Evolutionary conservation across 2,329 filamentous ascomycete species (phyloP).

Genomic region (Trichophyton rubrum): DNA sequence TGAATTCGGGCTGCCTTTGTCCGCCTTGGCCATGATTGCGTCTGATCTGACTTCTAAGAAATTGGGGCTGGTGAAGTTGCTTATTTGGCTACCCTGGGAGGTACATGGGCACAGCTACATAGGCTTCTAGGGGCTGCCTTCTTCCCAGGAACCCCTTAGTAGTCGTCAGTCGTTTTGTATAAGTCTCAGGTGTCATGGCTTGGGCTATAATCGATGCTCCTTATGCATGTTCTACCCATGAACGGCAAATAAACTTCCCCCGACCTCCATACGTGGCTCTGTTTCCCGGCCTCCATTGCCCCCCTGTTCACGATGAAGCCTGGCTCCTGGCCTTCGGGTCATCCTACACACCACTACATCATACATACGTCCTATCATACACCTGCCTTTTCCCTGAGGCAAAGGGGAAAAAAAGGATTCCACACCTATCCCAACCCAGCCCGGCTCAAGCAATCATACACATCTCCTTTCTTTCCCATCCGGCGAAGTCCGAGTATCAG

Average conservation of each 20-base stretch:
- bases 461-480: background rate
- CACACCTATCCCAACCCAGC: background rate
- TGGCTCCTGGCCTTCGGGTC: background rate
- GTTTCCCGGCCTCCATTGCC: background rate
- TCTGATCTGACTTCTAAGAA: background rate
- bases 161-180: too few species aligned
- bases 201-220: too few species aligned
- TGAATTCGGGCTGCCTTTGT: background rate
- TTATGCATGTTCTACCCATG: too few species aligned
- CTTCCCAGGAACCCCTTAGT: too few species aligned
- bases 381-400: background rate
- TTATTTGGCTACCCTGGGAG: background rate
- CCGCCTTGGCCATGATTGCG: background rate
- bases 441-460: background rate
- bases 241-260: background rate
- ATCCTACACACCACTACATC: background rate
- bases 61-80: background rate
- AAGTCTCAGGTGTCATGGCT: too few species aligned
- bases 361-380: background rate
- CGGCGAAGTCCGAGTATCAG: constrained; percentile 1
- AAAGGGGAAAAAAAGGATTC: background rate
- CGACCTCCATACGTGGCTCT: background rate
- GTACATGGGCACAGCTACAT: too few species aligned
- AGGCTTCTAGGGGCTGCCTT: too few species aligned
- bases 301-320: background rate